Evolutionary conservation across 2,329 filamentous ascomycete genomes (phyloP).

Genomic region (Paraconiothyrium sp.): DNA sequence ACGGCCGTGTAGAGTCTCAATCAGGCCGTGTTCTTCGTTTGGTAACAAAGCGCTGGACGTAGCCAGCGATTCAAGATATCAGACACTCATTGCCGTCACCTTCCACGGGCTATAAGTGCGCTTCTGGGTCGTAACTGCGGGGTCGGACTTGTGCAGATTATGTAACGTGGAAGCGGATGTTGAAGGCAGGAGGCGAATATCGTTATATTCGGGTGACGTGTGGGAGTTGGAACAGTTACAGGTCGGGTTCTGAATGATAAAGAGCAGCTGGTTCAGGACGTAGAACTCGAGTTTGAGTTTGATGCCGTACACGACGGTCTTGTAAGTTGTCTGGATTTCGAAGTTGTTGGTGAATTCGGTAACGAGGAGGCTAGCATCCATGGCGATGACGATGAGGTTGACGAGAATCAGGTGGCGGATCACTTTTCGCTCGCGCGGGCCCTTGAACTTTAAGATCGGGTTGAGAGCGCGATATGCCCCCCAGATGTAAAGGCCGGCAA

Average conservation of each 20-base stretch:
- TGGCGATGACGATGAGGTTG: conserved; percentile 47
- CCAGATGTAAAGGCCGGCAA: conserved; percentile 60
- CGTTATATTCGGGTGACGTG: neutral
- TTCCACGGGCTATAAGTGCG: neutral
- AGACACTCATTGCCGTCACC: neutral
- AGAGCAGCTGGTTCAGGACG: conserved; percentile 52
- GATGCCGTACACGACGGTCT: conserved; percentile 51
- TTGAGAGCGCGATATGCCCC: conserved; percentile 54
- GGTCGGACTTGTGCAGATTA: neutral
- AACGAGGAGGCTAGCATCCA: conserved; percentile 48
- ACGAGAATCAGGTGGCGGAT: conserved; percentile 39
- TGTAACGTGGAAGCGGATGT: neutral
- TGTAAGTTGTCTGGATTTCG: conserved; percentile 48
- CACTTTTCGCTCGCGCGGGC: conserved; percentile 5
- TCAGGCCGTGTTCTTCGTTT: neutral
- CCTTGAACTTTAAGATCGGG: conserved; percentile 33
- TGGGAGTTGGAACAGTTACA: conserved; percentile 1
- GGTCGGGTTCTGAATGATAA: conserved; percentile 3
- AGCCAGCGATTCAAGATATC: neutral
- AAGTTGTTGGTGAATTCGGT: conserved; percentile 49
- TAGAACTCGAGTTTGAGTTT: conserved; percentile 62
- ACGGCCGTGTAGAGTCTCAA: neutral
- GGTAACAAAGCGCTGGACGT: neutral
- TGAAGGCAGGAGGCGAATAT: conserved; percentile 2
- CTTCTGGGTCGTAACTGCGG: neutral